A percentile compares a stretch with the other conserved stretches of the same genome.
Evolutionary conservation across 768 basidiomycete genomes (phyloP).

Genomic region (Russula compacta): DNA sequence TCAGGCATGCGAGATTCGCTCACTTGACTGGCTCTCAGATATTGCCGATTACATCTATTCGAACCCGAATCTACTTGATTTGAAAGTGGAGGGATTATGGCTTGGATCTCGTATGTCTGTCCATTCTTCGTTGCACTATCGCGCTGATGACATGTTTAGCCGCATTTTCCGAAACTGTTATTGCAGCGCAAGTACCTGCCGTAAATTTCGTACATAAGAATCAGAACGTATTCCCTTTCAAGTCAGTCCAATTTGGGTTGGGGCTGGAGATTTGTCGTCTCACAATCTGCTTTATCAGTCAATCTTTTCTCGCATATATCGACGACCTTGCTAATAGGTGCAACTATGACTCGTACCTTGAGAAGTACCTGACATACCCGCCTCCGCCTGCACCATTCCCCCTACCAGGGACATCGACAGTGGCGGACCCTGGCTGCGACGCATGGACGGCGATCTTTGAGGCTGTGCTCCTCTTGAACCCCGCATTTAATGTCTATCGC

Average conservation of each 20-base stretch:
- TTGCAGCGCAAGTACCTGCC: not conserved
- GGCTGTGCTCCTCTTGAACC: conserved; percentile 13
- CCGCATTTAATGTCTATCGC: conserved; percentile 17
- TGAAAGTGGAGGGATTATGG: conserved; percentile 16
- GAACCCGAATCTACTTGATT: conserved; percentile 2
- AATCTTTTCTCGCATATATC: conserved; percentile 14
- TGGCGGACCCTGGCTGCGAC: conserved; percentile 11
- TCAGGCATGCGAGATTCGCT: not conserved
- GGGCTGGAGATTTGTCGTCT: not conserved
- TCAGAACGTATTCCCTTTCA: conserved; percentile 11
- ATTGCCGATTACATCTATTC: conserved; percentile 17
- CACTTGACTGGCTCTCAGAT: conserved; percentile 1
- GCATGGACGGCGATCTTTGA: not conserved
- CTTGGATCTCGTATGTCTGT: conserved; percentile 11
- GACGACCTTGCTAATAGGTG: conserved; percentile 9
- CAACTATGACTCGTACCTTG: conserved; percentile 11
- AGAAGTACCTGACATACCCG: conserved; percentile 12
- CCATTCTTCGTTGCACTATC: not conserved
- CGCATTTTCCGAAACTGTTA: not conserved
- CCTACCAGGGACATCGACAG: conserved; percentile 7
- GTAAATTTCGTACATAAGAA: conserved; percentile 12
- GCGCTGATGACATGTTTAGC: not conserved
- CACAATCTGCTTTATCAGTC: conserved; percentile 3
- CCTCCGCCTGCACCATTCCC: conserved; percentile 17
- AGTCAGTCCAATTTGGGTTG: not conserved